These are phyloP conservation scores for Metarhizium sp. DNA, from an alignment of 2,329 filamentous ascomycete species.

Conservation along the genomic window DNA sequence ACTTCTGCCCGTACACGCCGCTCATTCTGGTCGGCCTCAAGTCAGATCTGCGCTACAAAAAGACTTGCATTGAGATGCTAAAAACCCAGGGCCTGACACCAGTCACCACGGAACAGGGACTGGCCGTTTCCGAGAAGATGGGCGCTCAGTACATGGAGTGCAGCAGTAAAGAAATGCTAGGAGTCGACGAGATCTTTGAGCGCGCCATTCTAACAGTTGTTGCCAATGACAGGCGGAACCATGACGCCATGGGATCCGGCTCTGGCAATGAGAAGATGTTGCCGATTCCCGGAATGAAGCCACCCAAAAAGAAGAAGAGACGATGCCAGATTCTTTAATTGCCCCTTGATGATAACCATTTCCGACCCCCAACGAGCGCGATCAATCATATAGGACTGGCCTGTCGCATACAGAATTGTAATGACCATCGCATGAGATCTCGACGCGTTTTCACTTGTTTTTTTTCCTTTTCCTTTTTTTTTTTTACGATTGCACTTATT, in stretches of 20 bases:
- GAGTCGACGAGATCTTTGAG: constrained; percentile 95
- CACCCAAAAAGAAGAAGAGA: constrained; percentile 71
- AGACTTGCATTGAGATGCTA: constrained; percentile 95
- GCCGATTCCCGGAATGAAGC: constrained; percentile 33
- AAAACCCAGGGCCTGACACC: constrained; percentile 96
- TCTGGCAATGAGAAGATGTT: constrained; percentile 27
- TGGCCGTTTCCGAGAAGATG: constrained; percentile 86
- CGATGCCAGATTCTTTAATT: constrained; percentile 69
- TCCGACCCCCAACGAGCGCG: background rate
- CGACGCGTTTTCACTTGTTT: constrained; percentile 23
- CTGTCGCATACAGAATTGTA: constrained; percentile 24
- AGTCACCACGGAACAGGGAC: constrained; percentile 84
- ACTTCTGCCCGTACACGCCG: constrained; percentile 96
- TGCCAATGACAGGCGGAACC: constrained; percentile 62
- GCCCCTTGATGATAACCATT: background rate
- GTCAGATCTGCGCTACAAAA: constrained; percentile 90
- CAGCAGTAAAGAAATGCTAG: constrained; percentile 93
- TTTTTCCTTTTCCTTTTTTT: constrained; percentile 17
- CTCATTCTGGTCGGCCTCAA: constrained; percentile 94
- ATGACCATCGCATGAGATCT: constrained; percentile 21
- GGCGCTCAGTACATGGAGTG: constrained; percentile 94
- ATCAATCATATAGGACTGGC: background rate
- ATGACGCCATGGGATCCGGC: constrained; percentile 36
- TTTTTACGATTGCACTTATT: constrained; percentile 23
- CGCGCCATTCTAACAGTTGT: constrained; percentile 85